Evolutionary conservation across 208 protist species (phyloP).

Genomic region (Trypanosoma vivax): DNA sequence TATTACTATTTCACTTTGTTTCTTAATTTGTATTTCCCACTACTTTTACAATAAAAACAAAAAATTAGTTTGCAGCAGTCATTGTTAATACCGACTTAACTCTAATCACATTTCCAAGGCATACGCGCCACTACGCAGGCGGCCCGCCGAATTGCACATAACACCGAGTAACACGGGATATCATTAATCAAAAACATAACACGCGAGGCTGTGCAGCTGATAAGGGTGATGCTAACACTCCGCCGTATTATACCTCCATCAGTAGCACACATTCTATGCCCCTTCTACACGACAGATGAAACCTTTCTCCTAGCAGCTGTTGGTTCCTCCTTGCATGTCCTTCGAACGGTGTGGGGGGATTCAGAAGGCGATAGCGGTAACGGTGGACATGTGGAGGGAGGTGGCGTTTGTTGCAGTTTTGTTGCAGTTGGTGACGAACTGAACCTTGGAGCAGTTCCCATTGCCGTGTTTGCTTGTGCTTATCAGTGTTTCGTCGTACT

Average conservation of each 20-base stretch:
- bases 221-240: constrained; percentile 16
- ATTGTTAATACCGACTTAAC: too few relatives aligned
- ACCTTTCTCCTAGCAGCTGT: constrained; percentile 18
- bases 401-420: constrained; percentile 4
- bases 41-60: too few relatives aligned
- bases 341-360: not conserved
- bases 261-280: constrained; percentile 18
- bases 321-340: constrained; percentile 13
- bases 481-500: constrained; percentile 66
- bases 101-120: too few relatives aligned
- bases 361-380: too few relatives aligned
- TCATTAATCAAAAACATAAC: too few relatives aligned
- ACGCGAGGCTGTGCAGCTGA: not conserved
- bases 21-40: too few relatives aligned
- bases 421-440: constrained; percentile 24
- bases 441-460: constrained; percentile 23
- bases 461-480: constrained; percentile 33
- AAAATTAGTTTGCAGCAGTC: too few relatives aligned
- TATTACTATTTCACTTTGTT: too few relatives aligned
- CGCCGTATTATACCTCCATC: constrained; percentile 19
- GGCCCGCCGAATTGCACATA: too few relatives aligned
- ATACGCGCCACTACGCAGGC: too few relatives aligned
- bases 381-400: not conserved
- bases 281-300: constrained; percentile 26
- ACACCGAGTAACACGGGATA: too few relatives aligned